A percentile compares a stretch with the other conserved stretches of the same genome.
phyloP scores from a whole-genome alignment of 371 early-diverging fungal species.

The Mucor piriformis region DNA sequence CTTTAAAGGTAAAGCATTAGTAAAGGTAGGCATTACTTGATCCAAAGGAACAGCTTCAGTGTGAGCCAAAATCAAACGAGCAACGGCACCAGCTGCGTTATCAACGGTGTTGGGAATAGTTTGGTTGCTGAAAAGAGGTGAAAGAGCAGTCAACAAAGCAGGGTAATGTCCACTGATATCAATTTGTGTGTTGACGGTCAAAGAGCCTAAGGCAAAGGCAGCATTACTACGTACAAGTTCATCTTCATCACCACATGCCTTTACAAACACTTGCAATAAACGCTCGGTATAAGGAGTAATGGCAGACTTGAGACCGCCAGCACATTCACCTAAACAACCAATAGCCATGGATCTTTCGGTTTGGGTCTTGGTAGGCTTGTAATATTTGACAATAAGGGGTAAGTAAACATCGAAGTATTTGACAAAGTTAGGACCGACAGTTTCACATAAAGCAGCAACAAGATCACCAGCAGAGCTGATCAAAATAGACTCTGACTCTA shows the following conservation, averaged over 20 bases:
- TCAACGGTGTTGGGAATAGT: constrained; percentile 71
- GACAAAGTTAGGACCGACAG: constrained; percentile 73
- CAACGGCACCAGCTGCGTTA: constrained; percentile 67
- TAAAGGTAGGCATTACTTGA: constrained; percentile 73
- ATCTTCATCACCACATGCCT: constrained; percentile 73
- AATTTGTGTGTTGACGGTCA: constrained; percentile 65
- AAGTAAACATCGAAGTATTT: constrained; percentile 70
- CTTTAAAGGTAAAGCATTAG: constrained; percentile 74
- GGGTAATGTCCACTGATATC: constrained; percentile 72
- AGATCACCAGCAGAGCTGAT: constrained; percentile 82
- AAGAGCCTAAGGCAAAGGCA: constrained; percentile 79
- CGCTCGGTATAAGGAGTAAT: constrained; percentile 76
- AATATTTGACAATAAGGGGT: constrained; percentile 76
- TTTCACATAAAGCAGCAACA: constrained; percentile 74
- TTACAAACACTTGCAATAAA: constrained; percentile 62
- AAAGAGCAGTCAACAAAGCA: constrained; percentile 66
- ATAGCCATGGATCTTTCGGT: constrained; percentile 87
- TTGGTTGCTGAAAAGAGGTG: constrained; percentile 69
- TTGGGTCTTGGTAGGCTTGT: constrained; percentile 64
- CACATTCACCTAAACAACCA: constrained; percentile 82
- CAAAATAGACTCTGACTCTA: constrained; percentile 80
- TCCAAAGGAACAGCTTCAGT: constrained; percentile 77
- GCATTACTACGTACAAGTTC: constrained; percentile 85
- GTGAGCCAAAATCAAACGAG: constrained; percentile 52
- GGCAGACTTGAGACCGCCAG: constrained; percentile 66